A percentile compares a stretch with the other conserved stretches of the same genome.
Evolutionary conservation across 225 moss, liverwort and hornwort species (phyloP).

Genomic region (Bryum argenteum): DNA sequence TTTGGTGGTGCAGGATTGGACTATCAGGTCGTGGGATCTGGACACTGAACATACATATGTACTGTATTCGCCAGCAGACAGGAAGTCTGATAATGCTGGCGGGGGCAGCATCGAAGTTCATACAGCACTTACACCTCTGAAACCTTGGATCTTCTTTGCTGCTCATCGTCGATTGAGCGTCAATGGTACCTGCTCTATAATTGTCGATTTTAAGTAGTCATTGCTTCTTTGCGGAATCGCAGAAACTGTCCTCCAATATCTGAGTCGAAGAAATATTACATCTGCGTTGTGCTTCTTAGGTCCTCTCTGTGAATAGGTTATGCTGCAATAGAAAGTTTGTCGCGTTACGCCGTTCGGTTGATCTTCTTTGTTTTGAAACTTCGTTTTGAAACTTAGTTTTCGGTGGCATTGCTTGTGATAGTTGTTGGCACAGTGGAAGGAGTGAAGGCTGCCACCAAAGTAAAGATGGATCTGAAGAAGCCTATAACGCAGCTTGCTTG

Average conservation of each 20-base stretch:
- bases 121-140: conserved; percentile 92
- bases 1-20: conserved; percentile 77
- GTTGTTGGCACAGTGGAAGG: conserved; percentile 99
- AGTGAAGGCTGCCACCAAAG: conserved; percentile 85
- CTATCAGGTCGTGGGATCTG: conserved; percentile 97
- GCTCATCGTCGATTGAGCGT: conserved; percentile 97
- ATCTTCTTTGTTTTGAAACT: conserved; percentile 11
- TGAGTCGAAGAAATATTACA: conserved; percentile 4
- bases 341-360: conserved; percentile 1
- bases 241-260: background rate
- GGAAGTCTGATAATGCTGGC: conserved; percentile 73
- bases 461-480: conserved; percentile 97
- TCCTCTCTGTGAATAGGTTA: conserved; percentile 4
- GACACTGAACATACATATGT: conserved; percentile 98
- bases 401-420: conserved; percentile 42
- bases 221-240: background rate
- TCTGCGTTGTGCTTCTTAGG: conserved; percentile 14
- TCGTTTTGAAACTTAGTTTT: conserved; percentile 22
- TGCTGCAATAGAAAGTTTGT: background rate
- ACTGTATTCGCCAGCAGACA: conserved; percentile 91
- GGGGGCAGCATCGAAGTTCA: conserved; percentile 92
- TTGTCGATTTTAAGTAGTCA: conserved; percentile 13
- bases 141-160: conserved; percentile 99
- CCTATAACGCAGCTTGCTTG: conserved; percentile 98
- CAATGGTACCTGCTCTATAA: conserved; percentile 57